Percentiles rank a stretch among this genome's conserved stretches.
phyloP scores from a whole-genome alignment of 2,329 filamentous ascomycete genomes.

The Aspergillus texensis region DNA sequence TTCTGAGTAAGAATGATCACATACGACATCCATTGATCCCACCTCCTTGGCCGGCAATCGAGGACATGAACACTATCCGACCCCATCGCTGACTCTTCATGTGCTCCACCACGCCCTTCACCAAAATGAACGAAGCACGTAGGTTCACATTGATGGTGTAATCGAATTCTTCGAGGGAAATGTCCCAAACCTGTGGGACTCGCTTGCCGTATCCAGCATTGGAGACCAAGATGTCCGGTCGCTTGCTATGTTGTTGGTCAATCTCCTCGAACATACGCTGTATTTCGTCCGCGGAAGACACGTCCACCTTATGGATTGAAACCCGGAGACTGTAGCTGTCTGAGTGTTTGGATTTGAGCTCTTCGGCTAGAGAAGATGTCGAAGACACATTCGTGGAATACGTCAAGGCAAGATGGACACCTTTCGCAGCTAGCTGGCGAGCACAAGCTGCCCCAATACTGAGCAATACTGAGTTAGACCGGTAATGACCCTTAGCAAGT shows the following conservation, averaged over 20 bases:
- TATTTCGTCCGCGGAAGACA: slow-evolving; percentile 57
- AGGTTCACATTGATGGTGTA: slow-evolving; percentile 65
- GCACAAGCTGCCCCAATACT: slow-evolving; percentile 66
- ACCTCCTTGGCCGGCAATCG: slow-evolving; percentile 64
- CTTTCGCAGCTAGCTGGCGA: slow-evolving; percentile 55
- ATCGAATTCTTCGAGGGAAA: slow-evolving; percentile 66
- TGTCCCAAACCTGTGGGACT: slow-evolving; percentile 60
- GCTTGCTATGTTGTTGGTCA: slow-evolving; percentile 53
- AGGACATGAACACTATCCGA: slow-evolving; percentile 65
- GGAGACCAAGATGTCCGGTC: slow-evolving; percentile 65
- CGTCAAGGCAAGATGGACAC: slow-evolving; percentile 60
- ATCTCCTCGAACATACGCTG: slow-evolving; percentile 59
- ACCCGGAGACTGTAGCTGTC: slow-evolving; percentile 42
- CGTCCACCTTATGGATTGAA: slow-evolving; percentile 61
- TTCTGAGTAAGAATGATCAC: slow-evolving; percentile 14
- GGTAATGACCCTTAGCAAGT: background rate
- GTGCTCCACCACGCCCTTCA: slow-evolving; percentile 61
- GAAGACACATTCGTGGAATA: slow-evolving; percentile 57
- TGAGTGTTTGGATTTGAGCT: slow-evolving; percentile 41
- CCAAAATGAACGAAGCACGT: slow-evolving; percentile 63
- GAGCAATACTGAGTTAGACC: background rate
- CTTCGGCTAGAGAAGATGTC: slow-evolving; percentile 49
- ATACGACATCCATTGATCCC: slow-evolving; percentile 64
- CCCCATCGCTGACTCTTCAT: slow-evolving; percentile 66
- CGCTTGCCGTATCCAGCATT: slow-evolving; percentile 69